Percentiles rank a stretch among this genome's conserved stretches.
Evolutionary conservation across 2,329 filamentous ascomycete genomes (phyloP).

Genomic region (Eurotiales sp.): DNA sequence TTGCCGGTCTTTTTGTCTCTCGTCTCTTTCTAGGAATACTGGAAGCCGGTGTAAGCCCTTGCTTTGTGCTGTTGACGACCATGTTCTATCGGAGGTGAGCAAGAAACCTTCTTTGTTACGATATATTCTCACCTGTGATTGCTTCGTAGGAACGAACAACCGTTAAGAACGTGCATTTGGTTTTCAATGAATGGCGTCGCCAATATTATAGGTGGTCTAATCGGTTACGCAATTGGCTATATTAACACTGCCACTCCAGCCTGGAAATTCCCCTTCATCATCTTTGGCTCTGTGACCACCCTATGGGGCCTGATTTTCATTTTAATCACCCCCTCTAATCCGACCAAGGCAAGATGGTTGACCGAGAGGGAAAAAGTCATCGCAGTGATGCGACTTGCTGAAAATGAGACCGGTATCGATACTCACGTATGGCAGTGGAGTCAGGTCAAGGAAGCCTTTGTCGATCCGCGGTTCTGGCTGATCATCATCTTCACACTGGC

Average conservation of each 20-base stretch:
- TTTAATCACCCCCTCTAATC: constrained; percentile 59
- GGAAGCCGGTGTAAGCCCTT: constrained; percentile 23
- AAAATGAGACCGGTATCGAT: constrained; percentile 57
- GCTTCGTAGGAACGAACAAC: neutral
- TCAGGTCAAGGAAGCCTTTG: constrained; percentile 48
- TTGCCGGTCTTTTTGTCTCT: constrained; percentile 5
- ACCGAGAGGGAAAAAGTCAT: constrained; percentile 58
- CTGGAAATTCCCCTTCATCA: neutral
- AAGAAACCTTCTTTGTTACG: constrained; percentile 32
- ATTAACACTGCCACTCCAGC: neutral
- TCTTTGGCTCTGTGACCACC: neutral
- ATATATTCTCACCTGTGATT: constrained; percentile 18
- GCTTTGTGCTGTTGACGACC: neutral
- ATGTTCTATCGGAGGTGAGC: constrained; percentile 31
- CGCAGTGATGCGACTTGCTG: constrained; percentile 54
- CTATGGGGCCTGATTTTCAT: constrained; percentile 46
- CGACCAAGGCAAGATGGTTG: constrained; percentile 64
- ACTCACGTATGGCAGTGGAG: constrained; percentile 49
- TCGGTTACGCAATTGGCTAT: constrained; percentile 20
- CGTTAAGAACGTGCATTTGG: neutral
- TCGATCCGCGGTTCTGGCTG: constrained; percentile 12
- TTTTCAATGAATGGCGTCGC: neutral
- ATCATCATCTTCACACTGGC: neutral
- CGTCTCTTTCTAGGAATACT: constrained; percentile 25
- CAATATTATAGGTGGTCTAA: constrained; percentile 21